Conservation (phyloP, 805 yeast genomes). For the Kregervanrija pseudodelftensis region DNA sequence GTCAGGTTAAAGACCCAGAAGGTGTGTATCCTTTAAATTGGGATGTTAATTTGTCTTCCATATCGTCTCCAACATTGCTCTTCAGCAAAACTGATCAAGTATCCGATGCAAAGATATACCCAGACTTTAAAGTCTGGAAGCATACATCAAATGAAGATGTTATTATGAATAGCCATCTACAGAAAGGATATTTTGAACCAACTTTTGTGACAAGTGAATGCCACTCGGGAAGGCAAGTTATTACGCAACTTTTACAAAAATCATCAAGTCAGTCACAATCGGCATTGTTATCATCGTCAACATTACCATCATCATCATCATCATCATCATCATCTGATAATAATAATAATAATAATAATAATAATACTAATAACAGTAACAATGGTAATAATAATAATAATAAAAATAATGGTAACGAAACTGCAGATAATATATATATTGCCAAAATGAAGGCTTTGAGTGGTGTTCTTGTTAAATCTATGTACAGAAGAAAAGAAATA, state of each 20-base stretch:
- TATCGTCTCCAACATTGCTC: neutral
- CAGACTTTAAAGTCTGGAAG: constrained; percentile 70
- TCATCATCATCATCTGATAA: constrained; percentile 22
- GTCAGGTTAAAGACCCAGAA: constrained; percentile 20
- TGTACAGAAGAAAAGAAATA: constrained; percentile 37
- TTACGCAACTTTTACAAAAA: constrained; percentile 26
- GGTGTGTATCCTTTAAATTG: constrained; percentile 28
- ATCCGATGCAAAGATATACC: constrained; percentile 33
- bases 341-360: constrained; percentile 3
- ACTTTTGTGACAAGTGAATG: constrained; percentile 61
- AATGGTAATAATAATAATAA: neutral
- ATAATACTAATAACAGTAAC: neutral
- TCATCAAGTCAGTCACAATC: constrained; percentile 2
- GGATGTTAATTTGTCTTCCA: constrained; percentile 7
- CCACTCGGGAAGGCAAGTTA: constrained; percentile 57
- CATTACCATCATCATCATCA: constrained; percentile 23
- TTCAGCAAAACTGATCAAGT: neutral
- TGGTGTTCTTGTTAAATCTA: constrained; percentile 42
- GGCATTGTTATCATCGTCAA: constrained; percentile 1
- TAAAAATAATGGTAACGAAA: constrained; percentile 1
- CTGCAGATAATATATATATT: constrained; percentile 8
- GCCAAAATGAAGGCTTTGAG: constrained; percentile 34
- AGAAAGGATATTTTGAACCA: constrained; percentile 64
- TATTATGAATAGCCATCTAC: constrained; percentile 47
- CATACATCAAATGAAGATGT: constrained; percentile 50